phyloP scores from a whole-genome alignment of 768 basidiomycete genomes.

The Macrocybe gigantea region DNA sequence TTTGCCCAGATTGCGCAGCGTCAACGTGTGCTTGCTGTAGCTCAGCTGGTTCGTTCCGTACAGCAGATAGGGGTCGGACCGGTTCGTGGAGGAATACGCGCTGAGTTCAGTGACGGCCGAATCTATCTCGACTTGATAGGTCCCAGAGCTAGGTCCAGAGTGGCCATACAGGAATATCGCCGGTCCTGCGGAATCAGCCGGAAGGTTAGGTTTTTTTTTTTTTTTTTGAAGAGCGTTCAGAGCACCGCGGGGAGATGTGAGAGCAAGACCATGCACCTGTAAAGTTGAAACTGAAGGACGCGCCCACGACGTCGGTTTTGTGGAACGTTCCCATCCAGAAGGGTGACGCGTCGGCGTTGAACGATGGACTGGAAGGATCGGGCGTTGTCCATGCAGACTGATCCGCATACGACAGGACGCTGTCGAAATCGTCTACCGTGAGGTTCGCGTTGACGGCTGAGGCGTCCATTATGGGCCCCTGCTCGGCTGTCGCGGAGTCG shows the following conservation, averaged over 20 bases:
- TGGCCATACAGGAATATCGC: constrained; percentile 37
- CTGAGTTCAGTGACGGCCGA: constrained; percentile 16
- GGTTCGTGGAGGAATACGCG: constrained; percentile 27
- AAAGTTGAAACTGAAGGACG: constrained; percentile 34
- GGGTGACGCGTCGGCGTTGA: constrained; percentile 24
- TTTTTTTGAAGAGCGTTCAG: neutral
- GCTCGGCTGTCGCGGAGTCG: no score
- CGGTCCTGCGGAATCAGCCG: constrained; percentile 23
- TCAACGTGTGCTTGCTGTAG: constrained; percentile 31
- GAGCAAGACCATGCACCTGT: constrained; percentile 25
- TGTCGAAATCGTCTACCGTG: constrained; percentile 45
- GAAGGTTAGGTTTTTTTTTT: neutral
- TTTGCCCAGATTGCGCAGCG: constrained; percentile 35
- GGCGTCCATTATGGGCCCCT: constrained; percentile 23
- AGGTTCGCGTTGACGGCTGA: constrained; percentile 37
- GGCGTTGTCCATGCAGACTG: constrained; percentile 37
- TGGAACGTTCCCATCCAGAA: constrained; percentile 43
- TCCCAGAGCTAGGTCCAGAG: constrained; percentile 35
- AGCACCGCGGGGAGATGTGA: neutral
- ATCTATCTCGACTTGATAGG: constrained; percentile 36
- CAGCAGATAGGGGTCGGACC: constrained; percentile 25
- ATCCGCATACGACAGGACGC: constrained; percentile 32
- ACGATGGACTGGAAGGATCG: constrained; percentile 36
- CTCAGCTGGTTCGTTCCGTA: constrained; percentile 28
- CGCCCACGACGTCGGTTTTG: constrained; percentile 27